Evolutionary conservation across 2,329 filamentous ascomycete genomes (phyloP).

Genomic region (Hypoxylon sp.): DNA sequence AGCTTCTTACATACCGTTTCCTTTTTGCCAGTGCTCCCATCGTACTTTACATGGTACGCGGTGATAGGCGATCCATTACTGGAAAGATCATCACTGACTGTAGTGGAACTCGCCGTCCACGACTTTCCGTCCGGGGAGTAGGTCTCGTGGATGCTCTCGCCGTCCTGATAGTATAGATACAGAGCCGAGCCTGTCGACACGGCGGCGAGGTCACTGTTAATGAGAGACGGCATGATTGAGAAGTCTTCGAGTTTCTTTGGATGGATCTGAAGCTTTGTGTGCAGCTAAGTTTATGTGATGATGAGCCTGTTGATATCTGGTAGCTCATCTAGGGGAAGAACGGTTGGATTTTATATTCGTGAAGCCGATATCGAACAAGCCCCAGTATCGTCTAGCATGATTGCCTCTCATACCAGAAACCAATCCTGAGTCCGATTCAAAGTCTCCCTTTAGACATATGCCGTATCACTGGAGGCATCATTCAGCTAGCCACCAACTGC

Average conservation of each 20-base stretch:
- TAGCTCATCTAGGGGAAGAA: neutral
- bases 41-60: slow-evolving; percentile 1
- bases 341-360: neutral
- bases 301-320: neutral
- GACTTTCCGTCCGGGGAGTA: neutral
- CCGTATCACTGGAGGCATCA: neutral
- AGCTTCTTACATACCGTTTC: neutral
- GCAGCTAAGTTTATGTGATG: neutral
- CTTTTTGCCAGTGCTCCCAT: neutral
- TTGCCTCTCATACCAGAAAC: neutral
- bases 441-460: neutral
- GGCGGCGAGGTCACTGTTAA: neutral
- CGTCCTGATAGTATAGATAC: neutral
- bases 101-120: neutral
- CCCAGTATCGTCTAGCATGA: neutral
- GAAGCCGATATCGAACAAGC: neutral
- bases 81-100: neutral
- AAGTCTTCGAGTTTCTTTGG: neutral
- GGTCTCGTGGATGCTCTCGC: neutral
- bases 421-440: neutral
- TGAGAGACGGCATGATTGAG: neutral
- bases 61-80: neutral
- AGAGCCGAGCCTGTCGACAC: neutral
- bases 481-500: neutral
- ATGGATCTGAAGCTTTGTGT: neutral